Evolutionary conservation across 2,329 filamentous ascomycete genomes (phyloP).

Genomic region (Fusarium nisikadoi): DNA sequence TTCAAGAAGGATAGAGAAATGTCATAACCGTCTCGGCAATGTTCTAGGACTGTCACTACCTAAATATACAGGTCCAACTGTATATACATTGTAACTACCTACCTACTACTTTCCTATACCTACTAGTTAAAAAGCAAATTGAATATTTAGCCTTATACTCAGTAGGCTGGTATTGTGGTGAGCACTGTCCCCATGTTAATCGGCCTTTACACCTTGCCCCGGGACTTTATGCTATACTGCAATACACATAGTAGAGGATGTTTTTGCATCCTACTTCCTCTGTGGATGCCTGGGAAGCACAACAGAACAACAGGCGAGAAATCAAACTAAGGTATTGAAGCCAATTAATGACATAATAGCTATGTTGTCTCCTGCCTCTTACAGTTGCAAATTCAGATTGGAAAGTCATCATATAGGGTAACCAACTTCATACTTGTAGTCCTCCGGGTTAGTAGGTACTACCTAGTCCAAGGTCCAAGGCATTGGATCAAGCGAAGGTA

Average conservation of each 20-base stretch:
- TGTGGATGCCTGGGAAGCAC: neutral
- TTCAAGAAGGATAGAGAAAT: neutral
- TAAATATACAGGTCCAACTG: neutral
- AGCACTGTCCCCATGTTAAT: neutral
- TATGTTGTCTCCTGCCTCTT: neutral
- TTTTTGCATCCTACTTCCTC: neutral
- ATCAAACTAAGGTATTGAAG: neutral
- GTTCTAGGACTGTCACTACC: neutral
- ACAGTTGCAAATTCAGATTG: neutral
- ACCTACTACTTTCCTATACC: neutral
- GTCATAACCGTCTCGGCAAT: neutral
- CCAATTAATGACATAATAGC: neutral
- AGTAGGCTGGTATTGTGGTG: neutral
- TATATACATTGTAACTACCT: too few relatives aligned
- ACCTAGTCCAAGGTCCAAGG: neutral
- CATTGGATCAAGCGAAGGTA: neutral
- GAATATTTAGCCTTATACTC: too few relatives aligned
- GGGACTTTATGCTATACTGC: neutral
- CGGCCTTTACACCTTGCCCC: neutral
- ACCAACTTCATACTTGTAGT: neutral
- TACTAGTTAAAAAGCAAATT: neutral
- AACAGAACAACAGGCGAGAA: neutral
- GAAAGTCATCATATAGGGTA: slow-evolving; percentile 1
- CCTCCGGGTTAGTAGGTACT: too few relatives aligned
- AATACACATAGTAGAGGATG: neutral